Evolutionary conservation across 805 yeast genomes (phyloP).

Genomic region (Yarrowia divulgata): DNA sequence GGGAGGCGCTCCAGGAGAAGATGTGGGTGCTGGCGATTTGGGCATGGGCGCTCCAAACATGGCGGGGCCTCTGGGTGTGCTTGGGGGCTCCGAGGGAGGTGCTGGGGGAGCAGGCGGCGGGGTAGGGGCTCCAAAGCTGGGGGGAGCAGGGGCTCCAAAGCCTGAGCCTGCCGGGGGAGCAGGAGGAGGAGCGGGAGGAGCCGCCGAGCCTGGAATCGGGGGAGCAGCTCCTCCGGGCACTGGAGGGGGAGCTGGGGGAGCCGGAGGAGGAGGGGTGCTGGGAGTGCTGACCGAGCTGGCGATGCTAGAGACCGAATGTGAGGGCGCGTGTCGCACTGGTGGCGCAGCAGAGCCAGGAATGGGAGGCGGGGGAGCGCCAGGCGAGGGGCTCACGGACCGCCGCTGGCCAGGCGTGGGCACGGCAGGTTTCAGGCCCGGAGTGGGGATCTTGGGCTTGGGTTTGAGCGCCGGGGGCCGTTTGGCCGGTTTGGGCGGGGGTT

Average conservation of each 20-base stretch:
- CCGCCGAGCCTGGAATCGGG: conserved; percentile 34
- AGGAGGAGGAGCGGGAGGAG: conserved; percentile 33
- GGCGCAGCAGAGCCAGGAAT: conserved; percentile 42
- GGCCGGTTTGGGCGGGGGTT: conserved; percentile 33
- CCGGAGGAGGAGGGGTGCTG: conserved; percentile 25
- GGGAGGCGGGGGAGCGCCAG: conserved; percentile 38
- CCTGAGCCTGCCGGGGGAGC: conserved; percentile 30
- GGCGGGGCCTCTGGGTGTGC: conserved; percentile 23
- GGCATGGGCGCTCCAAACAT: conserved; percentile 40
- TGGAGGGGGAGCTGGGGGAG: conserved; percentile 13
- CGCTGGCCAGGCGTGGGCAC: conserved; percentile 32
- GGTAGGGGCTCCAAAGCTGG: conserved; percentile 38
- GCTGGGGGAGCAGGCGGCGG: conserved; percentile 42
- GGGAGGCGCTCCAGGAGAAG: conserved; percentile 42
- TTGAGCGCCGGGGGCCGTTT: conserved; percentile 39
- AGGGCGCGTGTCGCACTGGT: conserved; percentile 12
- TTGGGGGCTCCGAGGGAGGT: conserved; percentile 43
- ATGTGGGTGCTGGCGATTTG: conserved; percentile 38
- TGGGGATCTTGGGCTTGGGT: conserved; percentile 39
- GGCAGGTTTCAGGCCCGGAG: conserved; percentile 30
- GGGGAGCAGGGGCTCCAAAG: conserved; percentile 40
- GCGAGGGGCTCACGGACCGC: conserved; percentile 18
- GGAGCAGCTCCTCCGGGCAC: conserved; percentile 39
- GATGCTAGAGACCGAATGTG: conserved; percentile 20
- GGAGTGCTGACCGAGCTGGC: conserved; percentile 30